Evolutionary conservation across 495 filamentous ascomycete species (phyloP), one percentile per base, ranked within the genome.

Genomic region (Trichoderma reesei): DNA sequence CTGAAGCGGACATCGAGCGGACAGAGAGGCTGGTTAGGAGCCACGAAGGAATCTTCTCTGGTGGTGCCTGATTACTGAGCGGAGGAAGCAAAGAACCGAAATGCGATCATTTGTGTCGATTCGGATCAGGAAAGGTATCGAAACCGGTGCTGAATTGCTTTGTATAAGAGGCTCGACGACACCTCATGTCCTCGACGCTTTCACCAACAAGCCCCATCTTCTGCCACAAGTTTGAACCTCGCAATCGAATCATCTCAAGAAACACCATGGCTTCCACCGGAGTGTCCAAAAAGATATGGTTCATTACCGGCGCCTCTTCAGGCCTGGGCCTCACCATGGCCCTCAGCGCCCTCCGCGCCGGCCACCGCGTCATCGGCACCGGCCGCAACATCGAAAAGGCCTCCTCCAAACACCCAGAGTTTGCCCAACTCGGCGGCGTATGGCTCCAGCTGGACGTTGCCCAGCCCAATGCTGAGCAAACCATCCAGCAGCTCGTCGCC

Each of bases 241-340:
- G 3, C 26, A 34, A 34, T 56, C 51, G 11, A 33, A 39, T 39
- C 9, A 13, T 36, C 18, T 33, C 51, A 33, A 11, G 18, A 13
- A 31, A 1, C 26, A 33, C 26, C 20, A 56, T 56, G 51, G 51
- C 51, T 3, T 56, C 51, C 51, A 13, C 8, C 31, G 3, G 10
- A 7, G 1, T 13, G 14, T 33, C 51, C 20, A 31, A 56, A 20
- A 39, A 64, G 5, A 51, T 82, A 38, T 86, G 79, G 78, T 73
- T 86, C 67, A 82, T 86, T 66, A 83, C 79, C 1, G 83, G 80
- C 60, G 74, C 76, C 44, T 83, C 82, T n/a, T 77, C 74, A 14
- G 83, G 83, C 62, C 79, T 86, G 64, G 83, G 84, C 44, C 63
- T 70, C n/a, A 69, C 73, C 36, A 78, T 85, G 41, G 76, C 78